Evolutionary conservation across 306 rosid species (phyloP).

Genomic region (Gleditsia sinensis): DNA sequence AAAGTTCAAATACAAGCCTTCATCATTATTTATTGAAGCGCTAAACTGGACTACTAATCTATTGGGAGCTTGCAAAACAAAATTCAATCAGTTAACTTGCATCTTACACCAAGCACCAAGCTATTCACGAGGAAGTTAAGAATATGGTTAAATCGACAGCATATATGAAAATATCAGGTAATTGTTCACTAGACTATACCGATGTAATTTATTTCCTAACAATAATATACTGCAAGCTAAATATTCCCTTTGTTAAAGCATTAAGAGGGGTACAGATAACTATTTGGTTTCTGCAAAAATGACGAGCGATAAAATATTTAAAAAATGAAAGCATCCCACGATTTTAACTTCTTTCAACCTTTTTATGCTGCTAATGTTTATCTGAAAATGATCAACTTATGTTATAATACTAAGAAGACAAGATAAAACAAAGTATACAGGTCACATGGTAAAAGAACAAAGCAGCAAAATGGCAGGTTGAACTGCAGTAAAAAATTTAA

Average conservation of each 20-base stretch:
- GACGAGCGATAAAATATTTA: background rate
- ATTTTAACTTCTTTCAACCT: background rate
- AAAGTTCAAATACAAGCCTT: slow-evolving; percentile 1
- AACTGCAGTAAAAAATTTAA: slow-evolving; percentile 28
- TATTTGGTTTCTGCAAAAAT: background rate
- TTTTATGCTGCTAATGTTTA: slow-evolving; percentile 10
- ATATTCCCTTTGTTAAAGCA: background rate
- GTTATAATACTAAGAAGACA: slow-evolving; percentile 6
- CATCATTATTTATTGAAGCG: slow-evolving; percentile 2
- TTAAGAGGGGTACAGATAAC: background rate
- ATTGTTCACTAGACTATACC: too few relatives aligned
- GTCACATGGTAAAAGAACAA: slow-evolving; percentile 20
- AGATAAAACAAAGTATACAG: slow-evolving; percentile 22
- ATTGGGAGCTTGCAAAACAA: slow-evolving; percentile 3
- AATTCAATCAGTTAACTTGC: background rate
- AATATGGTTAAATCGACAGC: background rate
- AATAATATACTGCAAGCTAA: slow-evolving; percentile 9
- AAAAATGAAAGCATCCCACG: background rate
- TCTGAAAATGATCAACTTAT: slow-evolving; percentile 24
- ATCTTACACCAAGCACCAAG: background rate
- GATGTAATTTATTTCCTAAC: background rate
- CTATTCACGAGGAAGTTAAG: too few relatives aligned
- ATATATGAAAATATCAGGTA: too few relatives aligned
- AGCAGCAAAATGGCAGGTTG: slow-evolving; percentile 23
- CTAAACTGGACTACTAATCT: background rate